Evolutionary conservation across 345 rosid species (phyloP).

Genomic region (Atalantia buxifolia): DNA sequence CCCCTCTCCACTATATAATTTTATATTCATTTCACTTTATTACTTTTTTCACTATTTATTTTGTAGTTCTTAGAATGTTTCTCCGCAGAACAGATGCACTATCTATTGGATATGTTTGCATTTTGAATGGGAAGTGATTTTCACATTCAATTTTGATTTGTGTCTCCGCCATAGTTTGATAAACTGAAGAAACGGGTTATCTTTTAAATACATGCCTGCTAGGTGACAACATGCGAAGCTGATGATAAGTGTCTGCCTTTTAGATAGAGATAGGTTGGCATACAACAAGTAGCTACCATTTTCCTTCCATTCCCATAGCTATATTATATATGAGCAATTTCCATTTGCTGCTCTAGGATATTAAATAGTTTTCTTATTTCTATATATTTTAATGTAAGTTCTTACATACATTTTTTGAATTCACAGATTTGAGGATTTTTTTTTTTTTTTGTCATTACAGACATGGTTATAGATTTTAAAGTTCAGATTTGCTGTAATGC

Average conservation of each 20-base stretch:
- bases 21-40: background rate
- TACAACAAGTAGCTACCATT: background rate
- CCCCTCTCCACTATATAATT: too few species aligned
- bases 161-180: background rate
- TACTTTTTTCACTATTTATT: background rate
- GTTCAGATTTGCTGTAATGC: background rate
- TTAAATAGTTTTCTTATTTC: background rate
- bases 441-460: background rate
- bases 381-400: background rate
- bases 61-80: background rate
- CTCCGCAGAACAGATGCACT: background rate
- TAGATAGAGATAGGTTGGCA: background rate
- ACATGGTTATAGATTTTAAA: background rate
- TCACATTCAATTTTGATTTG: background rate
- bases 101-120: background rate
- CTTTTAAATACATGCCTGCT: background rate
- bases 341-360: background rate
- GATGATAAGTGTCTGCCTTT: background rate
- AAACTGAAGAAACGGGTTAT: background rate
- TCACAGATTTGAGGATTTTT: background rate
- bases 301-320: background rate
- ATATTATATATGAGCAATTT: background rate
- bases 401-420: background rate
- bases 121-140: background rate
- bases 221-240: background rate